Evolutionary conservation across 768 basidiomycete genomes (phyloP).

Genomic region (Hericium erinaceus): DNA sequence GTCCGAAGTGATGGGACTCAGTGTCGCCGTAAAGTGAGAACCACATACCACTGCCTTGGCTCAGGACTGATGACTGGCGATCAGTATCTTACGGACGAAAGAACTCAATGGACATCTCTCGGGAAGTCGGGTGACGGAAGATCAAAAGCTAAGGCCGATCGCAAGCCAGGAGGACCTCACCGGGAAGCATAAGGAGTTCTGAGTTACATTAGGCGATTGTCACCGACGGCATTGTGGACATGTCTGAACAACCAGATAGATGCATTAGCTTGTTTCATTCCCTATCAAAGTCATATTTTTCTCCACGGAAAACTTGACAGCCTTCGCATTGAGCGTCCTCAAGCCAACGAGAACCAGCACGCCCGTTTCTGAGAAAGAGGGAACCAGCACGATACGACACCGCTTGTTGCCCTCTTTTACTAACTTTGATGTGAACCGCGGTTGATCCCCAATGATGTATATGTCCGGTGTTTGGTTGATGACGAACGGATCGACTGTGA

Average conservation of each 20-base stretch:
- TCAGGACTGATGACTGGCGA: no score
- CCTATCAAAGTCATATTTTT: neutral
- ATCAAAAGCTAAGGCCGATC: no score
- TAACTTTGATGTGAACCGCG: constrained; percentile 67
- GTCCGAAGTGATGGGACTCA: no score
- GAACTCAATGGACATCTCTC: no score
- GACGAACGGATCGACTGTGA: constrained; percentile 81
- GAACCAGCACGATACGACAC: constrained; percentile 12
- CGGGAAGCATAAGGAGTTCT: no score
- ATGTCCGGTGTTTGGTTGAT: constrained; percentile 79
- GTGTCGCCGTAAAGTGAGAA: no score
- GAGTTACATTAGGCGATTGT: neutral
- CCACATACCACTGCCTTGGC: no score
- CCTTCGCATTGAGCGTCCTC: constrained; percentile 8
- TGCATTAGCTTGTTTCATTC: neutral
- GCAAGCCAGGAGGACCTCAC: no score
- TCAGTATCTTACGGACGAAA: no score
- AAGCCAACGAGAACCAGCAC: constrained; percentile 13
- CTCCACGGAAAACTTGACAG: constrained; percentile 3
- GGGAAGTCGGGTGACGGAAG: no score
- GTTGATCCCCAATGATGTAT: constrained; percentile 90
- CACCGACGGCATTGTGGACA: neutral
- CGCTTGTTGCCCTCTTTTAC: constrained; percentile 32
- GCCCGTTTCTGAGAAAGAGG: constrained; percentile 12
- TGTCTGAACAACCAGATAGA: neutral